Conservation (phyloP, 2,329 filamentous ascomycete species). For the Exutisphaerella laricina region DNA sequence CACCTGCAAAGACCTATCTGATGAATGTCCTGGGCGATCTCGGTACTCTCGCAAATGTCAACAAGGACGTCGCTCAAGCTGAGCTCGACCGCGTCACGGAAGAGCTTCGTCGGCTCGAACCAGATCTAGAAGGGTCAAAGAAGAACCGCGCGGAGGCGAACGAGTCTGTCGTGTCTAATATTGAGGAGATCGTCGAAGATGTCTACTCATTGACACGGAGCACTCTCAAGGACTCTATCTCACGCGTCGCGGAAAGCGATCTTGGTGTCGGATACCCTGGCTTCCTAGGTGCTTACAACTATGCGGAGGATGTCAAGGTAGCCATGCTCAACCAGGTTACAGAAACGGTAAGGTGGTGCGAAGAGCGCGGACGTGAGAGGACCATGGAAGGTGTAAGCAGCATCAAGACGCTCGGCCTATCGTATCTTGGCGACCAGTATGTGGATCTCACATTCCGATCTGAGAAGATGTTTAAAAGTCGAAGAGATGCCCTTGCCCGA, state of each 20-base stretch:
- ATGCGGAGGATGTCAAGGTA: conserved; percentile 85
- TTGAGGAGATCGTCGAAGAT: conserved; percentile 78
- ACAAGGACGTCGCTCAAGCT: conserved; percentile 75
- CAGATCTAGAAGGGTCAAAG: conserved; percentile 75
- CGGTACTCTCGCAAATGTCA: conserved; percentile 74
- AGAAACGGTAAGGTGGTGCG: conserved; percentile 69
- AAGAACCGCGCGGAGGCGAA: conserved; percentile 74
- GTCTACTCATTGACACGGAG: conserved; percentile 79
- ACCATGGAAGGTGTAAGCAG: conserved; percentile 75
- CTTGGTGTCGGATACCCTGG: conserved; percentile 84
- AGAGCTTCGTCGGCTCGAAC: conserved; percentile 77
- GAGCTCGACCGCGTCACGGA: conserved; percentile 78
- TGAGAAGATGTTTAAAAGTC: conserved; percentile 89
- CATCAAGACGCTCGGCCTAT: conserved; percentile 80
- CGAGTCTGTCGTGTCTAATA: conserved; percentile 72
- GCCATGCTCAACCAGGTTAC: conserved; percentile 89
- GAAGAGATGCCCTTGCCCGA: conserved; percentile 72
- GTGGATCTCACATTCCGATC: conserved; percentile 80
- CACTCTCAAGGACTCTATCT: conserved; percentile 69
- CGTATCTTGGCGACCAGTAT: conserved; percentile 85
- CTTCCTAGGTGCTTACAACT: conserved; percentile 77
- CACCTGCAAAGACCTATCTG: conserved; percentile 91
- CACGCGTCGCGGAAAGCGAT: conserved; percentile 67
- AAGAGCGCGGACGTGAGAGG: conserved; percentile 75
- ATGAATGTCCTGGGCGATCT: conserved; percentile 89